Evolutionary conservation across 805 yeast species (phyloP).

Genomic region (Ascoidea asiatica): DNA sequence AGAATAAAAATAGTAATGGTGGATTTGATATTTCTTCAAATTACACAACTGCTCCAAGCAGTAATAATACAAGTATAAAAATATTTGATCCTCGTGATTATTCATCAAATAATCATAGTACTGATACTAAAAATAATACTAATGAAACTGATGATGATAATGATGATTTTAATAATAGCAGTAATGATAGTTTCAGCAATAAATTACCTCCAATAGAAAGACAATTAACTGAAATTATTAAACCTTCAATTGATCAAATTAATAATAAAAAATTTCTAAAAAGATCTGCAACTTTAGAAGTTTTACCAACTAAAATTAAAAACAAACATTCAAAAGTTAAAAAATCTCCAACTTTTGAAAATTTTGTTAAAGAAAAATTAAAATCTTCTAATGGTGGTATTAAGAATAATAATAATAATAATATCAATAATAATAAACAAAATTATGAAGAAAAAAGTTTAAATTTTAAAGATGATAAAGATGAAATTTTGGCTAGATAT

Average conservation of each 20-base stretch:
- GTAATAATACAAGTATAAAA: constrained; percentile 2
- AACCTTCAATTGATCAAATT: constrained; percentile 22
- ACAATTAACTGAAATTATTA: constrained; percentile 18
- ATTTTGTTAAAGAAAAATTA: no score
- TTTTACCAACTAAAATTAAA: constrained; percentile 21
- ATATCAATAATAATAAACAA: not conserved
- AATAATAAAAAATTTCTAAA: constrained; percentile 15
- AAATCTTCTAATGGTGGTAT: constrained; percentile 17
- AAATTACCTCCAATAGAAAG: constrained; percentile 10
- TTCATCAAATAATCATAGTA: no score
- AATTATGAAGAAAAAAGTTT: no score
- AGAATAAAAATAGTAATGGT: not conserved
- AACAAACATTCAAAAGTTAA: constrained; percentile 16
- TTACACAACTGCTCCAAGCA: not conserved
- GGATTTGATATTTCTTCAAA: not conserved
- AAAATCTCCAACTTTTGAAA: constrained; percentile 37
- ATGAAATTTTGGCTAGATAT: constrained; percentile 1
- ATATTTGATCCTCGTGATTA: constrained; percentile 2
- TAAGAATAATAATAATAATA: constrained; percentile 1
- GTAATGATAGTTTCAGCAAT: no score
- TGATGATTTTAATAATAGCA: no score
- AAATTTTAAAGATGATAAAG: constrained; percentile 9
- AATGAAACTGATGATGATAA: constrained; percentile 4
- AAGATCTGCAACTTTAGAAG: constrained; percentile 37
- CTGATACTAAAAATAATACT: no score